Conservation (phyloP, 495 filamentous ascomycete genomes). For the Pyronema omphalodes region DNA sequence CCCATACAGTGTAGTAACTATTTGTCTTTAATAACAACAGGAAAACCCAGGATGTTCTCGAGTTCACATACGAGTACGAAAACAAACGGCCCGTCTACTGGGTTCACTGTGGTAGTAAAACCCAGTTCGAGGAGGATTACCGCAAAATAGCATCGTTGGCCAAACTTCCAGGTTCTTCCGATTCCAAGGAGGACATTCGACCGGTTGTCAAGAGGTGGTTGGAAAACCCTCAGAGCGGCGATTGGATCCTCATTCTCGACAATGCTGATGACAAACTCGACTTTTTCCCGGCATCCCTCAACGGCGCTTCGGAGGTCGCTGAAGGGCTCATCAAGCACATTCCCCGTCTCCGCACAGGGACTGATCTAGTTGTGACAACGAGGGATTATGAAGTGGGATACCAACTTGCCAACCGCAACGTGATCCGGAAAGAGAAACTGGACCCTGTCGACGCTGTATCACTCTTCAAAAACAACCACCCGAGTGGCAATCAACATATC, state of each 20-base stretch:
- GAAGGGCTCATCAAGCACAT: constrained; percentile 9
- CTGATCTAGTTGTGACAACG: constrained; percentile 24
- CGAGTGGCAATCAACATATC: constrained; percentile 2
- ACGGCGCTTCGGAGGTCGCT: not conserved
- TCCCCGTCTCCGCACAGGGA: constrained; percentile 15
- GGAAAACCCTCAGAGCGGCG: constrained; percentile 5
- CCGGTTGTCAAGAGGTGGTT: constrained; percentile 9
- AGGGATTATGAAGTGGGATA: constrained; percentile 18
- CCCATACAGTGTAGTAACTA: not conserved
- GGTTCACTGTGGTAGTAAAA: constrained; percentile 8
- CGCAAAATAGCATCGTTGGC: constrained; percentile 1
- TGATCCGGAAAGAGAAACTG: constrained; percentile 1
- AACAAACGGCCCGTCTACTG: constrained; percentile 23
- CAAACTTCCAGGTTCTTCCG: constrained; percentile 6
- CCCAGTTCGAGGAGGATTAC: constrained; percentile 13
- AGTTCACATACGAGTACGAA: constrained; percentile 26
- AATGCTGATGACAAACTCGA: constrained; percentile 11
- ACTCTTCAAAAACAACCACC: not conserved
- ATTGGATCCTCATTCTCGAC: constrained; percentile 13
- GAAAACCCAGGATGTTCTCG: constrained; percentile 29
- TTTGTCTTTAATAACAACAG: not conserved
- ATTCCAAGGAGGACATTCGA: constrained; percentile 6
- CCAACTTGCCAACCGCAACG: not conserved
- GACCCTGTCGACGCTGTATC: not conserved
- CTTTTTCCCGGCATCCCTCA: constrained; percentile 1